Evolutionary conservation across 1,284 basidiomycete species (phyloP).

Genomic region (Pulchroboletus neoregius): DNA sequence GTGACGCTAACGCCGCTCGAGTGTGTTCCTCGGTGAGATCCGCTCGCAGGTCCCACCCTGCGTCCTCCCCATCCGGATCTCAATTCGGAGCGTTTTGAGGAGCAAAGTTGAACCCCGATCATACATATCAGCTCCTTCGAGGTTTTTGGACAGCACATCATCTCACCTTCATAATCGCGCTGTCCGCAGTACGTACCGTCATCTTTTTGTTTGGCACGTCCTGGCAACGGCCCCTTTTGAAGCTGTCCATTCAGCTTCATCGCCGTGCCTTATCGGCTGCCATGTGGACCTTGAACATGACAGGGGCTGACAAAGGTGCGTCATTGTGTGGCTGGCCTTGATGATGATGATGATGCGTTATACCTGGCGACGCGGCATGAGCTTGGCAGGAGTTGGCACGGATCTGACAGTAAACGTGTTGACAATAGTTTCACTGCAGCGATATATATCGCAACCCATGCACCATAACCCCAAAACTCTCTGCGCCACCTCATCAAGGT

Average conservation of each 20-base stretch:
- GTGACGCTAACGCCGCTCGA: slow-evolving; percentile 24
- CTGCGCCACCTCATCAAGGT: slow-evolving; percentile 22
- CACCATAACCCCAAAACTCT: slow-evolving; percentile 10
- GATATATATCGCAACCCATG: slow-evolving; percentile 7
- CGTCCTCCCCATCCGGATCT: slow-evolving; percentile 23
- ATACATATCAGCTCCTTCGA: slow-evolving; percentile 9
- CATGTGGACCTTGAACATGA: slow-evolving; percentile 13
- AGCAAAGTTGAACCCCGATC: slow-evolving; percentile 27
- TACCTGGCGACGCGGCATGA: slow-evolving; percentile 3
- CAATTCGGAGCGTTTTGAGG: slow-evolving; percentile 16
- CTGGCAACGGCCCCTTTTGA: slow-evolving; percentile 13
- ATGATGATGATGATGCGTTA: neutral
- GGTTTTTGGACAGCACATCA: slow-evolving; percentile 13
- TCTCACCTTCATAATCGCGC: slow-evolving; percentile 21
- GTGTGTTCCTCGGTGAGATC: slow-evolving; percentile 25
- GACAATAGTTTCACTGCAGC: slow-evolving; percentile 7
- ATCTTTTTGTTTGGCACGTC: slow-evolving; percentile 1
- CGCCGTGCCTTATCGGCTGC: slow-evolving; percentile 22
- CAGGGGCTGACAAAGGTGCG: slow-evolving; percentile 17
- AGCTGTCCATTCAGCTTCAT: slow-evolving; percentile 1
- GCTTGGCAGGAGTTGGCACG: slow-evolving; percentile 7
- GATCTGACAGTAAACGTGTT: slow-evolving; percentile 8
- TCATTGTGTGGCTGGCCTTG: slow-evolving; percentile 8
- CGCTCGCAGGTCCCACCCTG: slow-evolving; percentile 25
- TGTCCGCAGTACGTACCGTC: slow-evolving; percentile 16